phyloP scores from a whole-genome alignment of 805 yeast species.

The Candida suzukii region DNA sequence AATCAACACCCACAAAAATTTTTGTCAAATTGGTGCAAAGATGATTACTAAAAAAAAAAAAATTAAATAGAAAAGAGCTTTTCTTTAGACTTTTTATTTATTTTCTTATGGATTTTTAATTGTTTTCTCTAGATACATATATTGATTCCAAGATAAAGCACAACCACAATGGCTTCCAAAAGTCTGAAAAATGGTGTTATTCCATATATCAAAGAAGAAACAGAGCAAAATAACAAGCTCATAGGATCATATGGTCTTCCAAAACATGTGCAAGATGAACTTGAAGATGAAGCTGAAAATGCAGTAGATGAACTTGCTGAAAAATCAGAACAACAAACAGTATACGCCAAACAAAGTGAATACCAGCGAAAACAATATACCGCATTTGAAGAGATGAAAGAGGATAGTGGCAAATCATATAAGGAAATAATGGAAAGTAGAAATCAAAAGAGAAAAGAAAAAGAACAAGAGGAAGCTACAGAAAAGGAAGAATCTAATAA shows the following conservation, averaged over 20 bases:
- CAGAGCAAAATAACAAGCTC: neutral
- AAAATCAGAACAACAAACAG: constrained; percentile 18
- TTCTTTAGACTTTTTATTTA: too few species aligned
- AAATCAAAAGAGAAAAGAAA: constrained; percentile 32
- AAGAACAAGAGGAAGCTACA: constrained; percentile 13
- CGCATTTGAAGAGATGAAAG: constrained; percentile 6
- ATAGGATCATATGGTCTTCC: constrained; percentile 2
- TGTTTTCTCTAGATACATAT: too few species aligned
- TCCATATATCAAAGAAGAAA: neutral
- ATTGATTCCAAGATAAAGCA: neutral
- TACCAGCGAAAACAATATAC: constrained; percentile 36
- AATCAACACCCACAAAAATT: too few species aligned
- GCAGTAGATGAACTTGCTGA: constrained; percentile 16
- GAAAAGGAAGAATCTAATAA: constrained; percentile 11
- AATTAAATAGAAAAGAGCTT: too few species aligned
- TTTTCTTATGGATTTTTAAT: too few species aligned
- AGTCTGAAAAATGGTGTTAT: neutral
- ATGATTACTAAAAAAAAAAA: too few species aligned
- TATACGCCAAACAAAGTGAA: constrained; percentile 33
- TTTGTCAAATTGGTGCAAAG: too few species aligned
- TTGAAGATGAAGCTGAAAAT: constrained; percentile 14
- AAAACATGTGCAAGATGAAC: constrained; percentile 7
- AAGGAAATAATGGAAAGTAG: constrained; percentile 35
- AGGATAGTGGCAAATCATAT: constrained; percentile 19
- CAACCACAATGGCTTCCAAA: neutral